Percentiles rank a stretch among this genome's conserved stretches.
Conservation (phyloP, 140 eudicot genomes). For the Anethum foeniculum region DNA sequence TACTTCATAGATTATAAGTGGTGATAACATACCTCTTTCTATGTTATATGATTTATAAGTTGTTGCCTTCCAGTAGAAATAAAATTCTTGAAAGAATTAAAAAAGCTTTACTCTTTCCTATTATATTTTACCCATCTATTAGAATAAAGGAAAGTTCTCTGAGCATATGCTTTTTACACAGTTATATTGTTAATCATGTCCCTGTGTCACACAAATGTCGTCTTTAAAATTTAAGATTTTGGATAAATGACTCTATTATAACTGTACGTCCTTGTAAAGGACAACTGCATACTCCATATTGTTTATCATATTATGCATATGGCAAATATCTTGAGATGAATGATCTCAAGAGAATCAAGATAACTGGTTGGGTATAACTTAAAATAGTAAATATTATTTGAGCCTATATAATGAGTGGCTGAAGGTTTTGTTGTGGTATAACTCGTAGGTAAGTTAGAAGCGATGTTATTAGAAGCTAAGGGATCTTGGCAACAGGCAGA, state of each 20-base stretch:
- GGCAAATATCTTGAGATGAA: not conserved
- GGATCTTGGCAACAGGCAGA: constrained; percentile 94
- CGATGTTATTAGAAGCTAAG: constrained; percentile 87
- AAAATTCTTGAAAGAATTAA: not conserved
- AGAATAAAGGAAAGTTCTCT: not conserved
- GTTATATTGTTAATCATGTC: not conserved
- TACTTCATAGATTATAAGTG: not conserved
- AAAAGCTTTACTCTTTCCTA: not conserved
- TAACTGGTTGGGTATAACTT: not conserved
- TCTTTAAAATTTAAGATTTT: not conserved
- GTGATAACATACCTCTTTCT: not conserved
- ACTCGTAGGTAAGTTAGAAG: constrained; percentile 76
- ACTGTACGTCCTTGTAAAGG: not conserved
- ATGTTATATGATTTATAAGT: not conserved
- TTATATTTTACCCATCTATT: not conserved
- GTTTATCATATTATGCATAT: not conserved
- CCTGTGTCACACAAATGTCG: not conserved
- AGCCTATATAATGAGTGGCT: not conserved
- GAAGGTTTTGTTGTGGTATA: not conserved
- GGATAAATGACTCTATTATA: not conserved
- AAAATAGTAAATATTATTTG: not conserved
- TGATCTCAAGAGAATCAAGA: not conserved
- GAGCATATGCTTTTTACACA: not conserved
- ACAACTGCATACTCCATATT: not conserved
- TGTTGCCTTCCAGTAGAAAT: not conserved